These are phyloP conservation scores for Tinospora cordifolia DNA, from an alignment of 164 flowering plant genomes.

Conservation along the genomic window DNA sequence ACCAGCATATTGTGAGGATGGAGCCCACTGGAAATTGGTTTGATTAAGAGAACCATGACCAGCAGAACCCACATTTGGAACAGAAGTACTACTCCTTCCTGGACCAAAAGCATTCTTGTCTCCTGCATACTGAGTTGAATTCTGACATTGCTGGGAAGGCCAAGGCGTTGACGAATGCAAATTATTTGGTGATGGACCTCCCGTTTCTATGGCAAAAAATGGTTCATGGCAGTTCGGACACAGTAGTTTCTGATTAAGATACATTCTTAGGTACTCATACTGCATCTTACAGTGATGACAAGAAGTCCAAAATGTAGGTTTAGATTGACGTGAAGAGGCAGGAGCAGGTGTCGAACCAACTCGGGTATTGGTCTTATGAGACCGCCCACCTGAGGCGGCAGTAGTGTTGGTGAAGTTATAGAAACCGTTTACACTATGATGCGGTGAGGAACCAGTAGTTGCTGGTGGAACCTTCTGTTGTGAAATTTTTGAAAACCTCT, in stretches of 20 bases:
- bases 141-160: slow-evolving; percentile 30
- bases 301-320: slow-evolving; percentile 63
- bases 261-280: slow-evolving; percentile 54
- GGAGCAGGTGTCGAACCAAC: slow-evolving; percentile 15
- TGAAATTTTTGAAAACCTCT: slow-evolving; percentile 27
- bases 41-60: slow-evolving; percentile 22
- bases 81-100: slow-evolving; percentile 15
- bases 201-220: slow-evolving; percentile 56
- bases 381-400: slow-evolving; percentile 24
- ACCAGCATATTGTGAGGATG: neutral
- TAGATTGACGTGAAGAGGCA: slow-evolving; percentile 28
- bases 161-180: slow-evolving; percentile 27
- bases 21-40: slow-evolving; percentile 31
- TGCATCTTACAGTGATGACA: slow-evolving; percentile 69
- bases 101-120: slow-evolving; percentile 3
- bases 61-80: slow-evolving; percentile 13
- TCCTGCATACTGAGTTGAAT: neutral
- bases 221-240: slow-evolving; percentile 65
- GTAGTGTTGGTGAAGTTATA: slow-evolving; percentile 31
- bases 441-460: slow-evolving; percentile 21
- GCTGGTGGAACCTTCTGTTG: slow-evolving; percentile 14
- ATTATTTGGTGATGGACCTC: slow-evolving; percentile 35
- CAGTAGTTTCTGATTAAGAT: slow-evolving; percentile 57
- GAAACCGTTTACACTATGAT: slow-evolving; percentile 41
- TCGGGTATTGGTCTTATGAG: slow-evolving; percentile 26